Base-by-base conservation (phyloP, 2,329 filamentous ascomycete species). In the Beauveria rudraprayagi region DNA sequence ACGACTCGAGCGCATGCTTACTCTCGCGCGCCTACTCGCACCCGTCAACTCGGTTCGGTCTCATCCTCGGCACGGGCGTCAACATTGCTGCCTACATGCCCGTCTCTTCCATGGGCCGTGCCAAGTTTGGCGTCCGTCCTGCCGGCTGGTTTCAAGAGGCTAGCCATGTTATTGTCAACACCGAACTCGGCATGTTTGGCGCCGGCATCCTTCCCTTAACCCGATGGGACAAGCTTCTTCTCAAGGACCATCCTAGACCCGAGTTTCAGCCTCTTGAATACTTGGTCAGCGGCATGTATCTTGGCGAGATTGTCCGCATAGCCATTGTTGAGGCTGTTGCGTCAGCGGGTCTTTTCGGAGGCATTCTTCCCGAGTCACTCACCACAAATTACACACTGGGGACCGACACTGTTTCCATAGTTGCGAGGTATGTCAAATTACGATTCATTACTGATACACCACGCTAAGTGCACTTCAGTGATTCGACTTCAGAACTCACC, bases 161-260 rank as follows among this genome's bases (percentile, higher is more conserved):
- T 5, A 81, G 77, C 61, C 82, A 87, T 65, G 83, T 88, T 61
- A 82, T 88, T 63, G 80, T 88, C 66, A 88, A 88, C 70, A 87
- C 84, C 1, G 85, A 88, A 70, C 71, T 88, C 40, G 81, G 84
- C 66, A 88, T 88, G 84, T 87, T 87, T 68, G 85, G 85, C 16
- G 74, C 78, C 56, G 80, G 75, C 61, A 78, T 86, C 54, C 72
- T 88, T 28, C 84, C 85, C 7, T 66, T 82, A 60, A 88, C 85
- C 3, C 78, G 77, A 65, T 89, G 85, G 85, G 86, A 89, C 64
- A 69, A 72, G 19, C 69, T 73, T 5, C 72, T 89, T 16, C 80
- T 80, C 51, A 75, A 75, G 2, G 75, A 71, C 0, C 85, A 86
- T 64, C 75, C 80, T 14, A 74, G 76, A 57, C 84, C 84, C 0